Evolutionary conservation across 768 basidiomycete genomes (phyloP), one percentile per base, ranked within the genome.

Genomic region (Tephrocybe sp.): DNA sequence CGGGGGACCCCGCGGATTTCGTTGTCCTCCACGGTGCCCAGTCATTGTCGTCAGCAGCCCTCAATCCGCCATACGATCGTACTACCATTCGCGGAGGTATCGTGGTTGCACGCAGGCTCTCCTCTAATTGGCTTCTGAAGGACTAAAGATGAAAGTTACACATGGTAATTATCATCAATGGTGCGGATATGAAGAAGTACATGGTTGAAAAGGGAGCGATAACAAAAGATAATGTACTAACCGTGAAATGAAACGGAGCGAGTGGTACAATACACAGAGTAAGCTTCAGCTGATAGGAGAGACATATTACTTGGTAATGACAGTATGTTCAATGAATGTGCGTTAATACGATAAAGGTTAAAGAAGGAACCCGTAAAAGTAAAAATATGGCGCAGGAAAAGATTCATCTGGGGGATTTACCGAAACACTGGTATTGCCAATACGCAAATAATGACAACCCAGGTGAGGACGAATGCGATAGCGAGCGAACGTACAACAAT

Each of bases 401-500:
- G 32, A 38, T 32, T 6, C 36, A 31, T 6, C 10, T 36, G 12
- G 12, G 4, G 45, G 10, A 31, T 48, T 55, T 19, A 53, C 11
- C 39, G 31, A 42, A 43, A 4, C 33, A 48, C 26, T 6, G 58
- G 58, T 5, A 55, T 36, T 3, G 75, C 77, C 52, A 82, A 54
- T 40, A 79, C 54, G 35, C 56, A 52, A 1, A 72, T 77, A 6
- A 78, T 56, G 11, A 78, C 46, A 8, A 68, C 41, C 71, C 73
- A 76, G 45, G 68, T 68, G 38, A 76, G 48, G 12, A 84, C 22
- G 19, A 80, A 67, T 0, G 80, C 80, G 9, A 82, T 57, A 0
- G 70, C 23, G 39, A 71, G 73, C 2, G 84, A 84, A 33, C 86
- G 72, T 22, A 87, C 70, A 26, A 91, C 86, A 23, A 92, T 85